Conservation (phyloP, 2,329 filamentous ascomycete genomes). For the Oidium heveae region DNA sequence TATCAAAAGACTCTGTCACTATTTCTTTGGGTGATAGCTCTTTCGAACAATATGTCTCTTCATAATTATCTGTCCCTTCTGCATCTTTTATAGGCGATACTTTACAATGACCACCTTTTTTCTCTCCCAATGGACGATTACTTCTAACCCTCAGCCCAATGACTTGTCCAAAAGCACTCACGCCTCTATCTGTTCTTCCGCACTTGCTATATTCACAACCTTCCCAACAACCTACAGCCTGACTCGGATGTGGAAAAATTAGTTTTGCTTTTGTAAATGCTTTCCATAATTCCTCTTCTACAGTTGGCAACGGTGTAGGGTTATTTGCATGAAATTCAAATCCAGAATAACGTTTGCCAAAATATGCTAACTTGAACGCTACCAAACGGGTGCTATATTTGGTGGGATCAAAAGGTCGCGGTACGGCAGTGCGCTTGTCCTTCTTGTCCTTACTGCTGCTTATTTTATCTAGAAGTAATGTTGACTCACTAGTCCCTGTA, state of each 20-base stretch:
- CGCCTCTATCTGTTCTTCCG: slow-evolving; percentile 73
- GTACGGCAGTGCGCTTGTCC: slow-evolving; percentile 4
- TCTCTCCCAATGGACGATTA: slow-evolving; percentile 32
- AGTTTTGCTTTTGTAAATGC: slow-evolving; percentile 60
- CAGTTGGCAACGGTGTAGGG: slow-evolving; percentile 43
- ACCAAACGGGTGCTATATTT: slow-evolving; percentile 66
- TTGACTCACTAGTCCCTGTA: too few species aligned
- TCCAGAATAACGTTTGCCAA: slow-evolving; percentile 77
- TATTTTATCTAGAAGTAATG: slow-evolving; percentile 12
- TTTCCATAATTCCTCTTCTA: slow-evolving; percentile 88
- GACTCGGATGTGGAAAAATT: slow-evolving; percentile 38
- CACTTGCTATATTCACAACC: slow-evolving; percentile 86
- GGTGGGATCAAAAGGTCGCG: slow-evolving; percentile 36
- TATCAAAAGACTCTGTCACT: slow-evolving; percentile 6
- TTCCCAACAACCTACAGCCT: slow-evolving; percentile 46
- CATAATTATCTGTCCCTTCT: neutral
- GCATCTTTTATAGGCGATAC: neutral
- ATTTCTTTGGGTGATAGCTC: neutral
- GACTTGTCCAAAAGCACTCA: slow-evolving; percentile 93
- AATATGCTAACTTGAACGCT: slow-evolving; percentile 79
- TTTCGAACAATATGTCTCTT: too few species aligned
- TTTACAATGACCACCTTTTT: slow-evolving; percentile 5
- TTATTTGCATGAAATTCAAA: slow-evolving; percentile 66
- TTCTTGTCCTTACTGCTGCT: slow-evolving; percentile 12
- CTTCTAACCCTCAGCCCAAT: slow-evolving; percentile 65